Conservation (phyloP, 2,329 filamentous ascomycete genomes). For the Periconia sp. region DNA sequence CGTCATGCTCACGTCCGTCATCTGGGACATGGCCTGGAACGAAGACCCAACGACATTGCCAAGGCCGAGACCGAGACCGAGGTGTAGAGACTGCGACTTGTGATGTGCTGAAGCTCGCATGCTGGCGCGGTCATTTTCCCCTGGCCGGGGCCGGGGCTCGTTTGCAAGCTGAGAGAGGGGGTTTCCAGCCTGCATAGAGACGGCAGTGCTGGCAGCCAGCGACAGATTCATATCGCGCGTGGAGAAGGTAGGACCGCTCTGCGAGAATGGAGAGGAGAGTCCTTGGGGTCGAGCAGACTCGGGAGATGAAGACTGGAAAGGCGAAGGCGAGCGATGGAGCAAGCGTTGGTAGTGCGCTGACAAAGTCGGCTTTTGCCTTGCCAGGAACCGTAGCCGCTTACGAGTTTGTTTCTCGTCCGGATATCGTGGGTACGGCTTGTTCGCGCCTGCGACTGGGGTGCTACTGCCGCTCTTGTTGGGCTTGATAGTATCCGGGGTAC, state of each 20-base stretch:
- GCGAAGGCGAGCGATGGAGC: constrained; percentile 66
- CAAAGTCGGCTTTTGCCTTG: constrained; percentile 66
- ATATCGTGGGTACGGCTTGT: constrained; percentile 54
- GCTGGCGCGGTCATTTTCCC: constrained; percentile 49
- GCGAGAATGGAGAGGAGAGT: constrained; percentile 45
- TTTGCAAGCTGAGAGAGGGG: constrained; percentile 54
- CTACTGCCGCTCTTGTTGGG: constrained; percentile 53
- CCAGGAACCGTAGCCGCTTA: constrained; percentile 63
- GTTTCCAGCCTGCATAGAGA: constrained; percentile 58
- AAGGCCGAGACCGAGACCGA: constrained; percentile 53
- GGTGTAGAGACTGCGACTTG: constrained; percentile 58
- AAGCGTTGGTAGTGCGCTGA: constrained; percentile 69
- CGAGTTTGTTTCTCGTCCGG: constrained; percentile 66
- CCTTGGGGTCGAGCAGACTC: constrained; percentile 47
- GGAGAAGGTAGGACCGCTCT: constrained; percentile 45
- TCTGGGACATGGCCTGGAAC: constrained; percentile 43
- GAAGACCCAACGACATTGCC: constrained; percentile 51
- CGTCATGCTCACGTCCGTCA: constrained; percentile 29
- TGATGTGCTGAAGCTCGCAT: constrained; percentile 58
- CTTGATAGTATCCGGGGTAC: constrained; percentile 53
- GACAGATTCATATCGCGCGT: constrained; percentile 59
- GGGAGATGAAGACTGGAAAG: constrained; percentile 53
- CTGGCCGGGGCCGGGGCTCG: constrained; percentile 40
- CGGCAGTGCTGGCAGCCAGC: constrained; percentile 57
- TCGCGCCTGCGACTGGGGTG: constrained; percentile 52